phyloP scores from a whole-genome alignment of 331 rosid species.

The Saraca asoca region DNA sequence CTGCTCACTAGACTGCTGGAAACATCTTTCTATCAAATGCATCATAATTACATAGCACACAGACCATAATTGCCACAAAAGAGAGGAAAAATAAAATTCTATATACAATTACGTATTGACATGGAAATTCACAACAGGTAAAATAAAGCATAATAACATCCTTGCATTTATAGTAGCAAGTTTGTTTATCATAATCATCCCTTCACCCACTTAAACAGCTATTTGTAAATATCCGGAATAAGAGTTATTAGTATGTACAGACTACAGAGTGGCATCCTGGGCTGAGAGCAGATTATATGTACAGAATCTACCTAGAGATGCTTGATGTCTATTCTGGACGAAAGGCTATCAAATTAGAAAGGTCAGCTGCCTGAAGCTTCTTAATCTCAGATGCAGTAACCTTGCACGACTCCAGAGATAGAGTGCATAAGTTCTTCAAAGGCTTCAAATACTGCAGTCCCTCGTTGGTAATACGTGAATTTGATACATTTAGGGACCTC shows the following conservation, averaged over 20 bases:
- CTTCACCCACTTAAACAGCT: neutral
- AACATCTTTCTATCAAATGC: neutral
- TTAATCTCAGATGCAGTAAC: slow-evolving; percentile 65
- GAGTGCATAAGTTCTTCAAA: slow-evolving; percentile 55
- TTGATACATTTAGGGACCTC: slow-evolving; percentile 65
- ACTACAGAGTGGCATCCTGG: slow-evolving; percentile 3
- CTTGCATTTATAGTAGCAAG: slow-evolving; percentile 9
- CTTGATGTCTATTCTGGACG: slow-evolving; percentile 50
- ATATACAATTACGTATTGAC: slow-evolving; percentile 22
- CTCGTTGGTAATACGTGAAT: slow-evolving; percentile 58
- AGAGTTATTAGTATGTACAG: slow-evolving; percentile 40
- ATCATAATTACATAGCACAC: slow-evolving; percentile 21
- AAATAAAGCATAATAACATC: slow-evolving; percentile 28
- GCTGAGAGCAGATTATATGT: slow-evolving; percentile 16
- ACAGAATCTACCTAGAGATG: slow-evolving; percentile 16
- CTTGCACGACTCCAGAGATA: slow-evolving; percentile 67
- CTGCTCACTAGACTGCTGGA: too few relatives aligned
- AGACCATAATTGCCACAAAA: neutral
- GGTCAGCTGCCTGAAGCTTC: slow-evolving; percentile 60
- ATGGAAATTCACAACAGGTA: slow-evolving; percentile 4
- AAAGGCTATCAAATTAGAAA: slow-evolving; percentile 60
- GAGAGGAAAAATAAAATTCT: neutral
- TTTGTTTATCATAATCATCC: slow-evolving; percentile 16
- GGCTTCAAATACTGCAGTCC: slow-evolving; percentile 66
- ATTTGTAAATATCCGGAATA: slow-evolving; percentile 30